Percentiles rank a stretch among this genome's conserved stretches.
These are phyloP conservation scores for Coelastrella sp. DNA, from an alignment of 139 green algal genomes.

Conservation along the genomic window DNA sequence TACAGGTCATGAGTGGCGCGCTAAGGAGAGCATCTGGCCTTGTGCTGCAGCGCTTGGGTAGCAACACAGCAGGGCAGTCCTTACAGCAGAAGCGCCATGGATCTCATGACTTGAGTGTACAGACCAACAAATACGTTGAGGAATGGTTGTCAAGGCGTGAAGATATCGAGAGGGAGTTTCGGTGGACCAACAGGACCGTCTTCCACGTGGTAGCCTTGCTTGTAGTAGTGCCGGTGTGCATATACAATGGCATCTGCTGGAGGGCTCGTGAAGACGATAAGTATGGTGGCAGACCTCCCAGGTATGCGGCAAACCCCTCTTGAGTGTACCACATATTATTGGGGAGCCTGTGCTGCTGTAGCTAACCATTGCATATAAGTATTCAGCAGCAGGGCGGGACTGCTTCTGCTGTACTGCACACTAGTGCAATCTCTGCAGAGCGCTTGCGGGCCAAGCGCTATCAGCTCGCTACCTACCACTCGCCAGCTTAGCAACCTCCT, in stretches of 20 bases:
- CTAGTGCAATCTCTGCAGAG: background rate
- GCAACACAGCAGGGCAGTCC: background rate
- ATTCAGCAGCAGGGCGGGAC: background rate
- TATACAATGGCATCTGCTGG: conserved; percentile 33
- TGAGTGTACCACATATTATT: too few relatives aligned
- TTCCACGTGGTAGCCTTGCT: background rate
- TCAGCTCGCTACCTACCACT: too few relatives aligned
- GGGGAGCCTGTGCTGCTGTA: background rate
- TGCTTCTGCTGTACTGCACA: background rate
- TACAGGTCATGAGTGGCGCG: conserved; percentile 3
- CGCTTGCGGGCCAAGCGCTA: too few relatives aligned
- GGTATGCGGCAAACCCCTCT: background rate
- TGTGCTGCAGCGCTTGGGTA: conserved; percentile 5
- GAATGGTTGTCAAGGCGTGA: conserved; percentile 41
- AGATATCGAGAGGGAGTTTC: conserved; percentile 39
- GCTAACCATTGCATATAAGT: too few relatives aligned
- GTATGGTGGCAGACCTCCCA: background rate
- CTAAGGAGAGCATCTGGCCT: background rate
- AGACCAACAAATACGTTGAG: conserved; percentile 49
- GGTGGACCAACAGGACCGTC: conserved; percentile 25
- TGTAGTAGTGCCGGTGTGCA: conserved; percentile 5
- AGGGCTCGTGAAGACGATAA: conserved; percentile 27
- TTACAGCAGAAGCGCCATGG: conserved; percentile 9
- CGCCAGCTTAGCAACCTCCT: background rate
- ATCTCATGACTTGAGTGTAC: conserved; percentile 13